Evolutionary conservation across 805 yeast genomes (phyloP).

Genomic region (Schizosaccharomyces osmophilus): DNA sequence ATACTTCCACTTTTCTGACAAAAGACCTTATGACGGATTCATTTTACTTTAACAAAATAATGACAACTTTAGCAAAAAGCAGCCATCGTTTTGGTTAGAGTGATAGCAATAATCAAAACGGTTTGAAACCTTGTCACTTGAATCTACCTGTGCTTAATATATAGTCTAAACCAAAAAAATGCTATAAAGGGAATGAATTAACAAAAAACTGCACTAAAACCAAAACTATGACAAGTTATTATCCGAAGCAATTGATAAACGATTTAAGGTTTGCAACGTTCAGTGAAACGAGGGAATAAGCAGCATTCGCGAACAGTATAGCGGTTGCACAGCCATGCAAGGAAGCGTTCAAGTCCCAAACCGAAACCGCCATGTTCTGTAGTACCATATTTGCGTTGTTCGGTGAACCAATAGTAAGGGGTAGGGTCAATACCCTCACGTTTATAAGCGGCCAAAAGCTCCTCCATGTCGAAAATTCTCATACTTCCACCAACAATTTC

Average conservation of each 20-base stretch:
- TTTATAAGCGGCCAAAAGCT: conserved; percentile 68
- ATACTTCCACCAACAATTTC: conserved; percentile 97
- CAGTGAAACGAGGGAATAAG: conserved; percentile 89
- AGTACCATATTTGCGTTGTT: conserved; percentile 89
- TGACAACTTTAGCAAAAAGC: too few relatives aligned
- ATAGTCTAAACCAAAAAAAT: too few relatives aligned
- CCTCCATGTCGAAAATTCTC: conserved; percentile 72
- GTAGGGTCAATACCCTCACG: conserved; percentile 70
- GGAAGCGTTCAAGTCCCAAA: conserved; percentile 87
- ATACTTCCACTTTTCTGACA: too few relatives aligned
- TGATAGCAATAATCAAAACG: too few relatives aligned
- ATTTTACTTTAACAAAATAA: too few relatives aligned
- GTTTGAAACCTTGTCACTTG: too few relatives aligned
- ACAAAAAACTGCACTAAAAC: too few relatives aligned
- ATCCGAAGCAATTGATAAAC: too few relatives aligned
- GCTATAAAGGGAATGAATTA: neutral
- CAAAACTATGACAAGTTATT: too few relatives aligned
- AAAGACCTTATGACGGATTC: too few relatives aligned
- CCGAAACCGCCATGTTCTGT: conserved; percentile 99
- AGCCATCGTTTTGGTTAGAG: too few relatives aligned
- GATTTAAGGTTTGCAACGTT: conserved; percentile 92
- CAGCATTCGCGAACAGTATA: conserved; percentile 97
- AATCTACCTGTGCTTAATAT: too few relatives aligned
- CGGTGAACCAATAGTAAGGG: conserved; percentile 88
- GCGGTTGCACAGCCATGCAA: conserved; percentile 95